Evolutionary conservation across 805 yeast species (phyloP), one percentile per base, ranked within the genome.

Genomic region (Candida cerambycidarum): DNA sequence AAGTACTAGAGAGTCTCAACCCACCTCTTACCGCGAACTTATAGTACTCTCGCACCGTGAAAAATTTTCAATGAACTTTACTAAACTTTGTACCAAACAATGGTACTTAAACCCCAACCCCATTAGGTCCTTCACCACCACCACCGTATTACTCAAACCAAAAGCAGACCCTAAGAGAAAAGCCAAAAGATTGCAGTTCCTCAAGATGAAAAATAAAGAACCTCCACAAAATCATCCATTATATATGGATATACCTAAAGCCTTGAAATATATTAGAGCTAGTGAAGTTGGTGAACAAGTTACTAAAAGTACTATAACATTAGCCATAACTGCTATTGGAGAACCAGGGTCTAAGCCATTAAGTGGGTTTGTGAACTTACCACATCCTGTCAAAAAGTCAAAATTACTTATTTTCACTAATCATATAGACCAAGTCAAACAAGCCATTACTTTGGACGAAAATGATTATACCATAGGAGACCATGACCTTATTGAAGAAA

Each of bases 231-330:
- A 50, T 11, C 73, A 73, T 39, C 90, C 90, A 1, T 68, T 85
- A 42, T 83, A 80, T 57, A 80, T 86, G 85, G 82, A 79, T 38
- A 72, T 89, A 6, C 78, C 85, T 5, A 63, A 68, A 23, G 97
- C 97, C 1, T 62, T 89, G 61, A 75, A 85, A 54, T 89, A 82
- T 57, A 59, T 92, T 43, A 75, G 97, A 49, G 96, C 98, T 0
- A 80, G 89, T 4, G 97, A 89, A 62, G 95, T 89, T 4, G 98
- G 99, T 4, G 80, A 85, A 57, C 80, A 92, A 2, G 68, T 75
- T 4, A 66, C 75, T n/a, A 80, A 82, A 53, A 81, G 92, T 16
- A 83, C 90, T 17, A 71, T 92, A 31, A 50, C 63, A 21, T 71
- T 85, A 13, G 63, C 86, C 42, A 78, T 83, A 41, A 75, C 87